Evolutionary conservation across 805 yeast species (phyloP).

Genomic region (Danielozyma ontarioensis): DNA sequence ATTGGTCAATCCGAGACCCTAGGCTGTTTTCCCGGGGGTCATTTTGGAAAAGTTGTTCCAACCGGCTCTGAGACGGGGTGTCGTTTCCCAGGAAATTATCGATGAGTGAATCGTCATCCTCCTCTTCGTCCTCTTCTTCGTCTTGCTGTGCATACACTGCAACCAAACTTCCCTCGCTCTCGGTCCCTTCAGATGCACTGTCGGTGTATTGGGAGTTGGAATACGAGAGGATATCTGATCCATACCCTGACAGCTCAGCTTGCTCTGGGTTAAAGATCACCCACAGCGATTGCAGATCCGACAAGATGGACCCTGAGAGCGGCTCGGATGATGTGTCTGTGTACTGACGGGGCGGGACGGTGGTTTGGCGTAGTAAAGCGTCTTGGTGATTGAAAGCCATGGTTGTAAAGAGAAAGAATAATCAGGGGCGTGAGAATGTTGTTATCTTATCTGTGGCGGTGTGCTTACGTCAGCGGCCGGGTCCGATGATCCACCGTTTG

Average conservation of each 20-base stretch:
- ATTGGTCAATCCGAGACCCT: constrained; percentile 9
- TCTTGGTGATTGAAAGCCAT: neutral
- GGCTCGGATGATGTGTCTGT: neutral
- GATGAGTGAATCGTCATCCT: constrained; percentile 5
- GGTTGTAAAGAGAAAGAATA: neutral
- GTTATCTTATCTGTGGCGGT: neutral
- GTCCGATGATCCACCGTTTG: too few species aligned
- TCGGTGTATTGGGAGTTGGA: constrained; percentile 8
- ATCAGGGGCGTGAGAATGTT: neutral
- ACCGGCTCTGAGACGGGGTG: constrained; percentile 3
- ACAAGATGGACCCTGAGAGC: constrained; percentile 7
- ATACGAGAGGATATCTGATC: constrained; percentile 23
- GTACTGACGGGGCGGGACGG: neutral
- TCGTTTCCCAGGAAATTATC: constrained; percentile 3
- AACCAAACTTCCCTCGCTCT: constrained; percentile 14
- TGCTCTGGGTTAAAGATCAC: constrained; percentile 21
- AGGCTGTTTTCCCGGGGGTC: constrained; percentile 4
- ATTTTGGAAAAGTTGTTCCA: constrained; percentile 2
- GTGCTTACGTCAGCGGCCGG: neutral
- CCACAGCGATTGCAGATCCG: constrained; percentile 21
- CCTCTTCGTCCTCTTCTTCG: constrained; percentile 4
- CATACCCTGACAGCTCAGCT: constrained; percentile 5
- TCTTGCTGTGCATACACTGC: constrained; percentile 3
- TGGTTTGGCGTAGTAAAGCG: neutral
- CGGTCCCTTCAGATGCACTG: constrained; percentile 15